phyloP scores from a whole-genome alignment of 2,329 filamentous ascomycete genomes.

The Aspergillus texensis region DNA sequence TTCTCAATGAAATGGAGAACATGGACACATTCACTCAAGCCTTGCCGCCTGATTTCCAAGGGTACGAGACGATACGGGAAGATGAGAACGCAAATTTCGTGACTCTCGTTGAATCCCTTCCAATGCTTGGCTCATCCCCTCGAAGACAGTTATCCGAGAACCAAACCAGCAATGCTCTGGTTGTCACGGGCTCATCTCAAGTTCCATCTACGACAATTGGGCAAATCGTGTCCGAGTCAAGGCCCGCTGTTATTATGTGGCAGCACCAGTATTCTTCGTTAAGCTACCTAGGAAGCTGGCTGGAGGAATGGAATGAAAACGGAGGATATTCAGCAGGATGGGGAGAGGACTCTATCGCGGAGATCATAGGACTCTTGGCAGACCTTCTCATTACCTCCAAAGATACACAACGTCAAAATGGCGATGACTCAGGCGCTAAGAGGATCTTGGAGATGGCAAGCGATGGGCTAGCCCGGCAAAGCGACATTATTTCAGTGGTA shows the following conservation, averaged over 20 bases:
- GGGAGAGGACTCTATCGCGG: slow-evolving; percentile 65
- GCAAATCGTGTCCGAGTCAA: slow-evolving; percentile 74
- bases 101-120: slow-evolving; percentile 61
- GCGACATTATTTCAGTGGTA: slow-evolving; percentile 77
- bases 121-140: slow-evolving; percentile 43
- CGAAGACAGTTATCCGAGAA: slow-evolving; percentile 26
- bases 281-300: slow-evolving; percentile 73
- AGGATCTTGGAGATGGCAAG: slow-evolving; percentile 54
- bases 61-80: slow-evolving; percentile 78
- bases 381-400: slow-evolving; percentile 62
- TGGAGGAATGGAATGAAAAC: slow-evolving; percentile 50
- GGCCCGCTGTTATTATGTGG: slow-evolving; percentile 74
- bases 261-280: slow-evolving; percentile 75
- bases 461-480: slow-evolving; percentile 49
- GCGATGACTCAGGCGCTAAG: slow-evolving; percentile 42
- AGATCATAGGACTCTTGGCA: slow-evolving; percentile 74
- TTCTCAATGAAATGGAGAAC: slow-evolving; percentile 67
- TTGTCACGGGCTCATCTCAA: slow-evolving; percentile 40
- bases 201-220: slow-evolving; percentile 45
- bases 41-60: slow-evolving; percentile 70
- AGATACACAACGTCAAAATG: slow-evolving; percentile 27
- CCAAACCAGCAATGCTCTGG: slow-evolving; percentile 33
- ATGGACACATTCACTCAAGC: slow-evolving; percentile 76
- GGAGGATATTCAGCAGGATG: slow-evolving; percentile 58
- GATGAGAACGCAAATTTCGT: slow-evolving; percentile 85